phyloP scores from a whole-genome alignment of 2,329 filamentous ascomycete genomes.

The Aspergillus tamarii region DNA sequence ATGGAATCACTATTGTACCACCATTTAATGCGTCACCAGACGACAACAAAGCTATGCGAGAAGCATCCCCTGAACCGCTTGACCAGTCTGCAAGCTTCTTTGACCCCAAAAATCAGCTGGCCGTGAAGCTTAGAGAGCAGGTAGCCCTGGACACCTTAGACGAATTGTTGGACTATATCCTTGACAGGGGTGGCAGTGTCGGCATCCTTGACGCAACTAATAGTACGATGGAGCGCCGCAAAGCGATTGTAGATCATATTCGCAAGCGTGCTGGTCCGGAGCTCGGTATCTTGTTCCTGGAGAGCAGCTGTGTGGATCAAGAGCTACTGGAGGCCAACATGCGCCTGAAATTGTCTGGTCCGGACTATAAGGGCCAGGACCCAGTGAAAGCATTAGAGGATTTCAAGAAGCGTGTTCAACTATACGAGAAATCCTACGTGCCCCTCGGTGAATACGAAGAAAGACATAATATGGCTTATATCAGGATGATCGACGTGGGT shows the following conservation, averaged over 20 bases:
- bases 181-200: slow-evolving; percentile 80
- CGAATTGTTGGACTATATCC: slow-evolving; percentile 86
- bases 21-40: slow-evolving; percentile 27
- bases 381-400: slow-evolving; percentile 81
- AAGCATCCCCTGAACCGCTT: slow-evolving; percentile 56
- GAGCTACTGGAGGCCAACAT: slow-evolving; percentile 91
- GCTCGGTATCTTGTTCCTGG: slow-evolving; percentile 90
- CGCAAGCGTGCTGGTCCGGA: slow-evolving; percentile 79
- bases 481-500: slow-evolving; percentile 97
- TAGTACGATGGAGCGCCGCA: slow-evolving; percentile 83
- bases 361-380: slow-evolving; percentile 94
- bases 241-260: slow-evolving; percentile 81
- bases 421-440: slow-evolving; percentile 93
- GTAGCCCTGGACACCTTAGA: slow-evolving; percentile 91
- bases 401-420: slow-evolving; percentile 87
- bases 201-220: slow-evolving; percentile 98
- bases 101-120: slow-evolving; percentile 82
- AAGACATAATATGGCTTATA: slow-evolving; percentile 86
- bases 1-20: slow-evolving; percentile 30
- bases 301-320: slow-evolving; percentile 87
- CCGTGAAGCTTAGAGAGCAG: slow-evolving; percentile 82
- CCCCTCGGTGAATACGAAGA: slow-evolving; percentile 91
- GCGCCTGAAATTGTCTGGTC: slow-evolving; percentile 92
- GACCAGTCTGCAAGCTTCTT: slow-evolving; percentile 95
- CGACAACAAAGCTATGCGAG: slow-evolving; percentile 26